Conservation (phyloP, 2,329 filamentous ascomycete species). For the Beauveria australis region DNA sequence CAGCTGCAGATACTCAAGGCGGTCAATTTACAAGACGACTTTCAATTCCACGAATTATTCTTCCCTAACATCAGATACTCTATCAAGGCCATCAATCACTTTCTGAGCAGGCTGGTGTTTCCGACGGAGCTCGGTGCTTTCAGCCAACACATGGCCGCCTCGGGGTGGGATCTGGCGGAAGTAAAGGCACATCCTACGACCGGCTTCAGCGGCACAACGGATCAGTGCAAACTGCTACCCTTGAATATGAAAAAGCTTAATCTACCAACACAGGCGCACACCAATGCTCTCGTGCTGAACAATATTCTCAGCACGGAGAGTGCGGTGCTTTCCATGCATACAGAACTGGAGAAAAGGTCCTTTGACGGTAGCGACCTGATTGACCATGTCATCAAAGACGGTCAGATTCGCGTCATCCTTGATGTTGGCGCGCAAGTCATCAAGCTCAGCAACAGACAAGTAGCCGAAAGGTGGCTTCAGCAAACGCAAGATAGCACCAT, state of each 20-base stretch:
- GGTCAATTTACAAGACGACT: slow-evolving; percentile 51
- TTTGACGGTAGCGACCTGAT: slow-evolving; percentile 30
- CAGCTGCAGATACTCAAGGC: slow-evolving; percentile 26
- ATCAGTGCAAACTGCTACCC: slow-evolving; percentile 51
- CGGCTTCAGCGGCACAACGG: slow-evolving; percentile 65
- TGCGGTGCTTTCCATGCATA: slow-evolving; percentile 18
- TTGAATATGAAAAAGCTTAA: slow-evolving; percentile 48
- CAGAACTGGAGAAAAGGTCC: slow-evolving; percentile 19
- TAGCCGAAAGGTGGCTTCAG: slow-evolving; percentile 29
- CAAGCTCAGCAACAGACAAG: slow-evolving; percentile 48
- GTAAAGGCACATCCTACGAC: slow-evolving; percentile 41
- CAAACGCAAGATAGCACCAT: neutral
- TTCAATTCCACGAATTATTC: slow-evolving; percentile 37
- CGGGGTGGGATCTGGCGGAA: slow-evolving; percentile 57
- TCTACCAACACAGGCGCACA: slow-evolving; percentile 46
- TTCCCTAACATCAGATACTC: slow-evolving; percentile 46
- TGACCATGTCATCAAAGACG: neutral
- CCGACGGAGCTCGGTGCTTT: slow-evolving; percentile 56
- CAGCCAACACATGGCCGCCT: slow-evolving; percentile 52
- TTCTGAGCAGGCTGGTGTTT: slow-evolving; percentile 50
- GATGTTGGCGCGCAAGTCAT: slow-evolving; percentile 66
- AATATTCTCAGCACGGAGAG: slow-evolving; percentile 50
- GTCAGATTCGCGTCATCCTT: slow-evolving; percentile 48
- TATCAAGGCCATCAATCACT: slow-evolving; percentile 55
- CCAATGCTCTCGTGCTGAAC: slow-evolving; percentile 57